Base-by-base conservation (phyloP, 2,329 filamentous ascomycete genomes). In the Alternaria arbusti region DNA sequence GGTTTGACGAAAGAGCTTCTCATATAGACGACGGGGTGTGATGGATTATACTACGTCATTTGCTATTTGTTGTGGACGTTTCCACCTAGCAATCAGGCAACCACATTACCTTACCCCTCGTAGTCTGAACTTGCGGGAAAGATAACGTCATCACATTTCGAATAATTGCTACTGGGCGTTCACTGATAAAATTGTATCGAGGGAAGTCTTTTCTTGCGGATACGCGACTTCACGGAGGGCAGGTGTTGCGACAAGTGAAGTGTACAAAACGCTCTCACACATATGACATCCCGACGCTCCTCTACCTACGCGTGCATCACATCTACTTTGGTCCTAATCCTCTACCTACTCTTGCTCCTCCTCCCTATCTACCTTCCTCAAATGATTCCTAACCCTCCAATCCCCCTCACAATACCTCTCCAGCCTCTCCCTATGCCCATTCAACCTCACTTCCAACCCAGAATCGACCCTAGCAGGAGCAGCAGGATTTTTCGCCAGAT, bases 261-360 rank as follows among this genome's bases (percentile, higher is more conserved):
- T 0, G 7, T 9, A n/a, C 32, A 1, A n/a, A n/a, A 9, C 13
- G 7, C 32, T n/a, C 32, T 0, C 32, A 36, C 32, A 36, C 13
- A 36, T 36, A 4, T n/a, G 3, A 36, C 32, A 36, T 36, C 3
- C 1, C 15, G 3, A 0, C 7, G 15, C 32, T 36, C 15, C 15
- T 1, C 13, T 36, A 36, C 32, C 15, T 36, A 36, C 1, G 32
- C 1, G 1, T 36, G 32, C 32, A n/a, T 13, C 32, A n/a, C 15
- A 0, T 9, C 6, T 36, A n/a, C 6, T 36, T 13, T 9, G 15
- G 0, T n/a, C 32, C 32, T 1, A 7, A 0, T 1, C 15, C 7
- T 36, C 3, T 2, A 5, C 30, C 30, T 32, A 8, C 6, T 7
- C 17, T 3, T 44, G 3, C 11, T 20, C 40, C 10, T 44, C 40